Conservation (phyloP, 257 asterid species). For the Catharanthus roseus region DNA sequence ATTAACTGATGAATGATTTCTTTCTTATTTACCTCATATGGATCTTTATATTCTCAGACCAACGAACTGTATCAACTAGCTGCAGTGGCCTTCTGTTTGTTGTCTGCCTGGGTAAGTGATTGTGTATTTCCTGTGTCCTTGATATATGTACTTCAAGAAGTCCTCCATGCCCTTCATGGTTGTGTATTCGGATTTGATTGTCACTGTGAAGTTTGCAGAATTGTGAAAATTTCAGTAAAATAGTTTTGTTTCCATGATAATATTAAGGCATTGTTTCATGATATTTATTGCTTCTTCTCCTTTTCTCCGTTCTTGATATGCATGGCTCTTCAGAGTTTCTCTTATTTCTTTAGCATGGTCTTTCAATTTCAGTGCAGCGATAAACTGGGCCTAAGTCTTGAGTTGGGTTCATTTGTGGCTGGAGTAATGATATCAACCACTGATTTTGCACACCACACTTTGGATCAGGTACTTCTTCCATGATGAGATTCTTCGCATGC, state of each 20-base stretch:
- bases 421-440: slow-evolving; percentile 95
- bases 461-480: slow-evolving; percentile 54
- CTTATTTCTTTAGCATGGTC: slow-evolving; percentile 15
- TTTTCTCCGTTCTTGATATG: not conserved
- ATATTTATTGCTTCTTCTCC: not conserved
- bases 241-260: not conserved
- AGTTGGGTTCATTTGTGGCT: slow-evolving; percentile 88
- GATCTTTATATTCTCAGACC: slow-evolving; percentile 48
- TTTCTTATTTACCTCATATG: slow-evolving; percentile 15
- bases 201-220: not conserved
- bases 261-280: not conserved
- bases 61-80: slow-evolving; percentile 94
- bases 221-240: not conserved
- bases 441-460: slow-evolving; percentile 77
- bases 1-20: not conserved
- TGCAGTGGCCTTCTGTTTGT: slow-evolving; percentile 91
- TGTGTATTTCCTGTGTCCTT: slow-evolving; percentile 4
- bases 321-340: not conserved
- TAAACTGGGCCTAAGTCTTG: slow-evolving; percentile 93
- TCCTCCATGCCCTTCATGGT: not conserved
- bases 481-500: not conserved
- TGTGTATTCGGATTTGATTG: not conserved
- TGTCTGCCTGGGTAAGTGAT: slow-evolving; percentile 87
- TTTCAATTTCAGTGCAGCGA: slow-evolving; percentile 83
- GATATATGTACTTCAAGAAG: not conserved